A percentile compares a stretch with the other conserved stretches of the same genome.
Evolutionary conservation across 768 basidiomycete genomes (phyloP).

Genomic region (Lentinula boryana): DNA sequence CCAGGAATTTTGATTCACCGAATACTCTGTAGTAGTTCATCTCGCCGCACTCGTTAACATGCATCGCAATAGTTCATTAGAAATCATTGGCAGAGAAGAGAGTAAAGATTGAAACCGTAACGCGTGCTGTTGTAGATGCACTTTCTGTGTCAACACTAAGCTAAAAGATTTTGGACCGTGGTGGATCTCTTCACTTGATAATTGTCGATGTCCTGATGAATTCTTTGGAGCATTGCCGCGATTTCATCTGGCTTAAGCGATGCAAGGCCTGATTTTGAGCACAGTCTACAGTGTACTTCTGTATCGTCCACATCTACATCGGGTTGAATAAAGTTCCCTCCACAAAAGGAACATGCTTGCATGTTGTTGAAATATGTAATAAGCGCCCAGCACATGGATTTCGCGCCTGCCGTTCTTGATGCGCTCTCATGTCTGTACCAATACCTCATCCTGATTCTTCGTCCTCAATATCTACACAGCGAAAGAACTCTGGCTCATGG

Average conservation of each 20-base stretch:
- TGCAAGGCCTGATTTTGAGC: background rate
- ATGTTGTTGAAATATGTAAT: too few species aligned
- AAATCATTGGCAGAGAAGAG: background rate
- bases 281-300: background rate
- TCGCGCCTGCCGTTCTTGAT: too few species aligned
- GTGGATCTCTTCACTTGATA: background rate
- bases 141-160: background rate
- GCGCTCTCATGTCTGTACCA: background rate
- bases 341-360: too few species aligned
- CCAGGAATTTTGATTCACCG: background rate
- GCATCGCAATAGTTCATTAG: background rate
- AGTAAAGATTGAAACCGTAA: background rate
- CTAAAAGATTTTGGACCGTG: background rate
- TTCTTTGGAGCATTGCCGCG: background rate
- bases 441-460: background rate
- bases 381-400: too few species aligned
- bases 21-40: background rate
- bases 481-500: constrained; percentile 6
- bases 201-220: background rate
- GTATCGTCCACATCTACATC: background rate
- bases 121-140: background rate
- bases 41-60: background rate
- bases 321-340: too few species aligned
- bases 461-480: background rate
- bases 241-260: background rate